Evolutionary conservation across 2,329 filamentous ascomycete genomes (phyloP).

Genomic region (Sporothrix protearum): DNA sequence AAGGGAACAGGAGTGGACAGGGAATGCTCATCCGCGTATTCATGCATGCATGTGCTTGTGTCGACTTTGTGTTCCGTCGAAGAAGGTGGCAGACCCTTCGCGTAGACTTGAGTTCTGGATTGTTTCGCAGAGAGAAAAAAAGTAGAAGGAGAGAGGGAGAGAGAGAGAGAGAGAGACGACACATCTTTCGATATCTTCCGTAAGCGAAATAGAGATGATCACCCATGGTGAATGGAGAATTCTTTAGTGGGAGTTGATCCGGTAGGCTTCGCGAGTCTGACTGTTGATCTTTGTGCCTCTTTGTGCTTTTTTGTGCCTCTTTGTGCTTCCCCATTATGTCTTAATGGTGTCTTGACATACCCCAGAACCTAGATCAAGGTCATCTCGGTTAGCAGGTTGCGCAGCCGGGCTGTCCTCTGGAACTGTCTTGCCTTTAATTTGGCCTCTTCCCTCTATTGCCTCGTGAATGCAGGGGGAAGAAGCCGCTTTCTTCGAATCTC

Average conservation of each 20-base stretch:
- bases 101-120: background rate
- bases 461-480: background rate
- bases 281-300: background rate
- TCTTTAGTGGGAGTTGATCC: background rate
- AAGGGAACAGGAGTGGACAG: background rate
- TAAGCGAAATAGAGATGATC: background rate
- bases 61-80: background rate
- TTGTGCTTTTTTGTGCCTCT: background rate
- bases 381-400: conserved; percentile 12
- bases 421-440: background rate
- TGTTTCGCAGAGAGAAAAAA: background rate
- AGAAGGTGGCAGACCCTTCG: background rate
- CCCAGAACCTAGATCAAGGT: background rate
- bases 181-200: background rate
- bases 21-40: background rate
- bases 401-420: background rate
- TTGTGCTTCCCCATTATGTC: conserved; percentile 4
- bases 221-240: background rate
- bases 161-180: background rate
- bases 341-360: background rate
- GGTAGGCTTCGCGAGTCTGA: background rate
- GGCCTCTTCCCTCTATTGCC: background rate
- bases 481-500: background rate
- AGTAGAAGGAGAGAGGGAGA: background rate
- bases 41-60: background rate